phyloP scores from a whole-genome alignment of 2,329 filamentous ascomycete species.

The Hypoxylon sp. region DNA sequence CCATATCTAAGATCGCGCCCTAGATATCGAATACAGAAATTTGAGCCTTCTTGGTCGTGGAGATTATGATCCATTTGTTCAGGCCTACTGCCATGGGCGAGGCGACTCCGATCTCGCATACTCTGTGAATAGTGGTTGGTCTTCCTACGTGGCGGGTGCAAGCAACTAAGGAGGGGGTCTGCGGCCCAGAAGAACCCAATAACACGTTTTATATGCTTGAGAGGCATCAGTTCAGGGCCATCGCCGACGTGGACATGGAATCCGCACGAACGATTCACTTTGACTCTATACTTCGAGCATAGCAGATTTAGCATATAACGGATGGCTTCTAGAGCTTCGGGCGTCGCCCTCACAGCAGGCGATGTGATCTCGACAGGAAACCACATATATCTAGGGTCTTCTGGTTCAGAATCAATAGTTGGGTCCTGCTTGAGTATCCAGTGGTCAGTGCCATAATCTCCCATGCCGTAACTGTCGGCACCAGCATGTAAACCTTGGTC shows the following conservation, averaged over 20 bases:
- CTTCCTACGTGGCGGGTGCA: slow-evolving; percentile 34
- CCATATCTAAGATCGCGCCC: slow-evolving; percentile 32
- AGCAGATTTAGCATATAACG: slow-evolving; percentile 17
- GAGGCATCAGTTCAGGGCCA: slow-evolving; percentile 21
- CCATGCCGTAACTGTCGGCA: neutral
- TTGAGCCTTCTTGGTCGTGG: neutral
- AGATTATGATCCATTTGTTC: neutral
- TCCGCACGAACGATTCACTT: slow-evolving; percentile 32
- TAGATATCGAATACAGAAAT: slow-evolving; percentile 15
- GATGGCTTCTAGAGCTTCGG: slow-evolving; percentile 29
- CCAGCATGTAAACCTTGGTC: neutral
- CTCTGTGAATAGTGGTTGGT: slow-evolving; percentile 16
- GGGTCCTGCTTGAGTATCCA: slow-evolving; percentile 6
- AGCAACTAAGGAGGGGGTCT: slow-evolving; percentile 38
- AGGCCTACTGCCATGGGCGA: neutral
- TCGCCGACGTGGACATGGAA: slow-evolving; percentile 46
- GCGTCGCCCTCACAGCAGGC: slow-evolving; percentile 26
- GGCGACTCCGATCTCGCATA: slow-evolving; percentile 20
- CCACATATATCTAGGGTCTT: neutral
- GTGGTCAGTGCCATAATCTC: neutral
- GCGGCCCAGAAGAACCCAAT: slow-evolving; percentile 34
- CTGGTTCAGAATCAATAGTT: neutral
- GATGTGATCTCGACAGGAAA: slow-evolving; percentile 31
- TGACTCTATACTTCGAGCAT: slow-evolving; percentile 25
- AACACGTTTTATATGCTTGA: slow-evolving; percentile 36